Conservation (phyloP, 2,329 filamentous ascomycete species). For the Stachybotrys chlorohalonatus region DNA sequence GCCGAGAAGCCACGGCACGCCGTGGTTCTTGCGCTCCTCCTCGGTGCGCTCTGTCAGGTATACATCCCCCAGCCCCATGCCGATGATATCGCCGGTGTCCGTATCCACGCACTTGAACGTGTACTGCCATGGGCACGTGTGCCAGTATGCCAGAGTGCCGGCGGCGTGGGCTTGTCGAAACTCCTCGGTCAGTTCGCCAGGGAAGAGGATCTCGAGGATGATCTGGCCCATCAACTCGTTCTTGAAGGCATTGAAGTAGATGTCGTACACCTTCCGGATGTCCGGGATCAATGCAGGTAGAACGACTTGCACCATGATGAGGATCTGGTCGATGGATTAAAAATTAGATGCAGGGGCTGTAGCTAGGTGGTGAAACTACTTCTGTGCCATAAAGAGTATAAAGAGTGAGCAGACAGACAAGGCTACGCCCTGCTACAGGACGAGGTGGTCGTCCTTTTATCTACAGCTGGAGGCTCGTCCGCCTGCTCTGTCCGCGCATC, state of each 20-base stretch:
- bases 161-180: slow-evolving; percentile 33
- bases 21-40: slow-evolving; percentile 32
- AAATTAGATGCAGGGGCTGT: not conserved
- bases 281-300: slow-evolving; percentile 35
- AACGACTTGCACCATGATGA: slow-evolving; percentile 28
- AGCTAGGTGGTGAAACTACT: not conserved
- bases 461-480: not conserved
- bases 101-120: slow-evolving; percentile 38
- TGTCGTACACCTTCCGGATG: slow-evolving; percentile 34
- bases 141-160: slow-evolving; percentile 29
- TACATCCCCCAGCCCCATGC: slow-evolving; percentile 37
- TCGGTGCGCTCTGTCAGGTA: slow-evolving; percentile 25
- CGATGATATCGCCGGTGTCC: slow-evolving; percentile 30
- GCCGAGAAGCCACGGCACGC: slow-evolving; percentile 36
- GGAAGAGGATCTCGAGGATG: slow-evolving; percentile 33
- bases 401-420: too few relatives aligned
- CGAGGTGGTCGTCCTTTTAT: not conserved
- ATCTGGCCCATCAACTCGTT: slow-evolving; percentile 25
- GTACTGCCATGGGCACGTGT: slow-evolving; percentile 30
- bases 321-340: not conserved
- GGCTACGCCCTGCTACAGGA: not conserved
- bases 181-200: slow-evolving; percentile 21
- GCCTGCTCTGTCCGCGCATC: not conserved
- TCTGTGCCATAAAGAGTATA: too few relatives aligned
- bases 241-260: slow-evolving; percentile 36